Evolutionary conservation across 2,329 filamentous ascomycete genomes (phyloP), one percentile per base, ranked within the genome.

Genomic region (Sclerotinia sclerotiorum): DNA sequence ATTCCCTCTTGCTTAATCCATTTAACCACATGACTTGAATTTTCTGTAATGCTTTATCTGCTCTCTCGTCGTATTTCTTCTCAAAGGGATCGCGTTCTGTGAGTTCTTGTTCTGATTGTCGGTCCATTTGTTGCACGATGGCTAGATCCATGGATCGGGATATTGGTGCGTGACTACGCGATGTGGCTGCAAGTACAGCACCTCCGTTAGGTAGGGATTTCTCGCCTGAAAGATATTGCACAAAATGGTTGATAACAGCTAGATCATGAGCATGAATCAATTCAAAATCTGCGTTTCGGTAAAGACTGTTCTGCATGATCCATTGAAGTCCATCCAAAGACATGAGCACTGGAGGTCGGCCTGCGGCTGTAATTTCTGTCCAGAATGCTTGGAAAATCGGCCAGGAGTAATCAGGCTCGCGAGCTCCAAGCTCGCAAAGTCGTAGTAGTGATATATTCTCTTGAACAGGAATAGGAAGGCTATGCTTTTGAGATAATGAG

Each of bases 241-340:
- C 79, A 79, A 97, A 97, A 73, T 91, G 85, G 68, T 88, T 85
- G 65, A 97, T 83, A 29, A 97, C 83, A 32, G 86, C 83, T 42
- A 99, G 84, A 76, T 98, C 91, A 80, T 97, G 92, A 39, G 93
- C 85, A 82, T 99, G 95, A 71, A 99, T 90, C 19, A 83, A 84
- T 71, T 92, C 85, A 74, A 87, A 90, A 32, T 90, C 83, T 1
- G 90, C 82, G 71, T 86, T 86, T 72, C 90, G 87, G 82, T 98
- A 99, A 56, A 86, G 87, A 71, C 89, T 92, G 49, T 88, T 77
- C 73, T 85, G 85, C 91, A 97, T 97, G 79, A 93, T 87, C 81
- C 95, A 91, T 67, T 87, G 84, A 48, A 98, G 83, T 65, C 90
- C 90, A 77, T 99, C 95, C 63, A 96, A 81, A 55, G 88, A 82